Conservation (phyloP, 805 yeast genomes). For the Saturnispora mendoncae region DNA sequence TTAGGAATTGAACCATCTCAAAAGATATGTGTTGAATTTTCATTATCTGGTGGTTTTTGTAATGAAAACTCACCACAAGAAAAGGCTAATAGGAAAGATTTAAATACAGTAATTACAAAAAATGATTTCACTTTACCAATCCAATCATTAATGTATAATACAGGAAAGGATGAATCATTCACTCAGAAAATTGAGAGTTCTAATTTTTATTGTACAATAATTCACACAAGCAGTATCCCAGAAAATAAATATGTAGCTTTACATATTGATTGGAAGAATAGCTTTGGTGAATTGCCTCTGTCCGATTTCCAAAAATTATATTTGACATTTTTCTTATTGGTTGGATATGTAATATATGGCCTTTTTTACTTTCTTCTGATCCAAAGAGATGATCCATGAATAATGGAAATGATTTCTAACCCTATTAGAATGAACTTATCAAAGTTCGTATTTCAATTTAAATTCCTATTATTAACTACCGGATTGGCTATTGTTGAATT, state of each 20-base stretch:
- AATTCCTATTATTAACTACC: constrained; percentile 18
- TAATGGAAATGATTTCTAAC: constrained; percentile 9
- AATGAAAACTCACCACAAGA: not conserved
- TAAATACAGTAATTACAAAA: not conserved
- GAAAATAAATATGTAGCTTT: not conserved
- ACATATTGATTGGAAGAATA: constrained; percentile 25
- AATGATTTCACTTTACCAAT: not conserved
- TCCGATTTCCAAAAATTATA: constrained; percentile 24
- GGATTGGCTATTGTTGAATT: constrained; percentile 15
- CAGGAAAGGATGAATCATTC: not conserved
- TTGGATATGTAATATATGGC: constrained; percentile 16
- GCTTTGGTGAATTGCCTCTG: constrained; percentile 24
- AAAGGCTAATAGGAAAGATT: not conserved
- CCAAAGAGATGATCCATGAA: constrained; percentile 10
- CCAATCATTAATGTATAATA: not conserved
- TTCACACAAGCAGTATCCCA: not conserved
- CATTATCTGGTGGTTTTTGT: not conserved
- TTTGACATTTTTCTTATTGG: constrained; percentile 16
- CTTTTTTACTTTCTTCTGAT: constrained; percentile 13
- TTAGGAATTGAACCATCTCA: not conserved
- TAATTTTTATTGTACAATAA: constrained; percentile 7
- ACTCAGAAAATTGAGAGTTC: constrained; percentile 21
- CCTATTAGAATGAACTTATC: constrained; percentile 15
- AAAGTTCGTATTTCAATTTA: constrained; percentile 21
- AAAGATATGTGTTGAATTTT: not conserved